Percentiles rank a stretch among this genome's conserved stretches.
phyloP scores from a whole-genome alignment of 2,329 filamentous ascomycete species.

The Botrytis fragariae region DNA sequence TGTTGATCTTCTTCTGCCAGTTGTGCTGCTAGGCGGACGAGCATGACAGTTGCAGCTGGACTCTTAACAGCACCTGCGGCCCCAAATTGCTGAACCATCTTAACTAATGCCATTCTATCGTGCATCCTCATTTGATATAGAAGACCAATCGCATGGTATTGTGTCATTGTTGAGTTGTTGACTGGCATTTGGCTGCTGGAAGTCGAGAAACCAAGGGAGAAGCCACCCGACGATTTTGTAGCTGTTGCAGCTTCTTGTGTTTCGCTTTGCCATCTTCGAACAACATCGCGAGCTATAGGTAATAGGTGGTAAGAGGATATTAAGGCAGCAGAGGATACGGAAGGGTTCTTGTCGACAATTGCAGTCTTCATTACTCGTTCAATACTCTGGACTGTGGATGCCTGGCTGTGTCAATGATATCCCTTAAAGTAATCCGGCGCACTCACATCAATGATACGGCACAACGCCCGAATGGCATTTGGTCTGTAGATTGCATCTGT shows the following conservation, averaged over 20 bases:
- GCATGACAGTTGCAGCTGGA: constrained; percentile 85
- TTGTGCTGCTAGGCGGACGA: constrained; percentile 89
- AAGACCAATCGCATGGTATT: constrained; percentile 97
- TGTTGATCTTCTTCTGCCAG: constrained; percentile 89
- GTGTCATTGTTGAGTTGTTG: constrained; percentile 94
- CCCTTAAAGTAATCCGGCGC: constrained; percentile 18
- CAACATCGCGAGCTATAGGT: constrained; percentile 91
- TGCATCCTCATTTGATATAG: constrained; percentile 97
- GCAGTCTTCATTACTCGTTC: constrained; percentile 98
- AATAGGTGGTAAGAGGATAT: constrained; percentile 98
- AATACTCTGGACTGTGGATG: constrained; percentile 93
- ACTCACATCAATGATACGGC: constrained; percentile 91
- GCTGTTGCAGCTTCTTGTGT: constrained; percentile 94
- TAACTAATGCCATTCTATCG: constrained; percentile 96
- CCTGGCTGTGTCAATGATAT: constrained; percentile 49
- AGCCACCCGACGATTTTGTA: constrained; percentile 82
- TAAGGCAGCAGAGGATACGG: constrained; percentile 91
- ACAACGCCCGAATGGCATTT: constrained; percentile 92
- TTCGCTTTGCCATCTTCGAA: constrained; percentile 97
- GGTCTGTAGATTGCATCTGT: constrained; percentile 92
- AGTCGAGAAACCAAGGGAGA: constrained; percentile 87
- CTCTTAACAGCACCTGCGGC: constrained; percentile 90
- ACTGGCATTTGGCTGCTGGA: constrained; percentile 72
- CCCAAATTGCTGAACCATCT: constrained; percentile 99
- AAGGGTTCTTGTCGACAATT: constrained; percentile 98